A percentile compares a stretch with the other conserved stretches of the same genome.
Evolutionary conservation across 2,329 filamentous ascomycete species (phyloP).

Genomic region (Lasiodiplodia sp.): DNA sequence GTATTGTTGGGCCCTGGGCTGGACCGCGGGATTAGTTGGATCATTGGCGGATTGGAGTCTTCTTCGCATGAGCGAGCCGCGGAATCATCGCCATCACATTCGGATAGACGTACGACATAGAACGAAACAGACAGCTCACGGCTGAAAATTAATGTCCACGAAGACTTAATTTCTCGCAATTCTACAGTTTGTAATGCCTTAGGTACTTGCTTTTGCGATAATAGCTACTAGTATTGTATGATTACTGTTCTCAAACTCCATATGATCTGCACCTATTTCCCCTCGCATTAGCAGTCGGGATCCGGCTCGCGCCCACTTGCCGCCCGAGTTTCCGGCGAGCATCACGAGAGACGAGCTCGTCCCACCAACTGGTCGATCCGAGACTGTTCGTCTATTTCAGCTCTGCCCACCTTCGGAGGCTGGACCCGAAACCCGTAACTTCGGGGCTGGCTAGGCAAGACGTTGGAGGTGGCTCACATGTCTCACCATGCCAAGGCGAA

Average conservation of each 20-base stretch:
- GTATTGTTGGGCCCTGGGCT: conserved; percentile 11
- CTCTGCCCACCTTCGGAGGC: background rate
- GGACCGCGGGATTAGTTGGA: conserved; percentile 22
- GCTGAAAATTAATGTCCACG: conserved; percentile 29
- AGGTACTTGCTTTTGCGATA: background rate
- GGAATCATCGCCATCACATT: conserved; percentile 24
- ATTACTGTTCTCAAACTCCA: background rate
- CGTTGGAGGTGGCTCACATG: background rate
- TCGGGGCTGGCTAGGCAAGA: background rate
- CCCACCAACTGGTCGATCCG: background rate
- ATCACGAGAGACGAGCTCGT: background rate
- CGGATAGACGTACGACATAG: conserved; percentile 31
- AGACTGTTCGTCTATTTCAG: background rate
- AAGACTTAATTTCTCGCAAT: conserved; percentile 19
- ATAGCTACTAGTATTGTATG: background rate
- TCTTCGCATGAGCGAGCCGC: conserved; percentile 12
- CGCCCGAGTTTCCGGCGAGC: background rate
- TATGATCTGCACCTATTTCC: conserved; percentile 1
- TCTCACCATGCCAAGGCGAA: background rate
- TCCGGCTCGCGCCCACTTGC: background rate
- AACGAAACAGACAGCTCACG: conserved; percentile 30
- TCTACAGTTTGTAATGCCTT: background rate
- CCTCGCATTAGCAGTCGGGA: background rate
- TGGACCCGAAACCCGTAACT: background rate
- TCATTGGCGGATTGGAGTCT: conserved; percentile 12